A percentile compares a stretch with the other conserved stretches of the same genome.
phyloP scores from a whole-genome alignment of 352 stramenopile species.

The Pythium rhizo-oryzae region DNA sequence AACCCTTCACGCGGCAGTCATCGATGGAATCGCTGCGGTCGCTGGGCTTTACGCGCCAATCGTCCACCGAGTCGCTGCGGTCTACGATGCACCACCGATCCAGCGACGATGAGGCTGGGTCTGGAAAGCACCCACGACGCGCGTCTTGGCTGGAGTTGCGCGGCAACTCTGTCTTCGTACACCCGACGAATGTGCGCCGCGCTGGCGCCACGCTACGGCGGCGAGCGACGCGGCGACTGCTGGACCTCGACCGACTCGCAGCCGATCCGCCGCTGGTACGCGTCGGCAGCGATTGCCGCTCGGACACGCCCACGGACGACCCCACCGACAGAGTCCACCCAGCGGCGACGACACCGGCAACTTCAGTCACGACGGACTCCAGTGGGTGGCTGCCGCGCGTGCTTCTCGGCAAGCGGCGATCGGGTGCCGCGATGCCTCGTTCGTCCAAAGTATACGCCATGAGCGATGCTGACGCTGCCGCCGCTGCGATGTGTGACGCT shows the following conservation, averaged over 20 bases:
- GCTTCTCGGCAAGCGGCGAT: not conserved
- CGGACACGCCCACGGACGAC: not conserved
- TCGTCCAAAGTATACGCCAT: not conserved
- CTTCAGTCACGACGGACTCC: too few species aligned
- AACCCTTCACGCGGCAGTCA: not conserved
- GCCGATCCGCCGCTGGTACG: not conserved
- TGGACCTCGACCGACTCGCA: not conserved
- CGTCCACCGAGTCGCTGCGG: not conserved
- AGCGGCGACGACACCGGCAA: too few species aligned
- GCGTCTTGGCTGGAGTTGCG: not conserved
- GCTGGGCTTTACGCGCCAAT: not conserved
- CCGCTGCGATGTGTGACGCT: too few species aligned
- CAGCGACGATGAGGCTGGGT: not conserved
- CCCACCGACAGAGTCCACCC: not conserved
- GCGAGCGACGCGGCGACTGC: not conserved
- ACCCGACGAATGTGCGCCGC: not conserved
- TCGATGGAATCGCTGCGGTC: not conserved
- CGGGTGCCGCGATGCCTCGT: too few species aligned
- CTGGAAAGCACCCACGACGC: too few species aligned
- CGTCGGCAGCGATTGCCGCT: not conserved
- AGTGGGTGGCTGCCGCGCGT: not conserved
- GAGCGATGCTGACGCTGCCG: not conserved
- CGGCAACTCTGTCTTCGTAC: not conserved
- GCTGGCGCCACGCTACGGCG: too few species aligned
- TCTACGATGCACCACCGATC: not conserved